Conservation (phyloP, 805 yeast species). For the Hanseniaspora valbyensis region DNA sequence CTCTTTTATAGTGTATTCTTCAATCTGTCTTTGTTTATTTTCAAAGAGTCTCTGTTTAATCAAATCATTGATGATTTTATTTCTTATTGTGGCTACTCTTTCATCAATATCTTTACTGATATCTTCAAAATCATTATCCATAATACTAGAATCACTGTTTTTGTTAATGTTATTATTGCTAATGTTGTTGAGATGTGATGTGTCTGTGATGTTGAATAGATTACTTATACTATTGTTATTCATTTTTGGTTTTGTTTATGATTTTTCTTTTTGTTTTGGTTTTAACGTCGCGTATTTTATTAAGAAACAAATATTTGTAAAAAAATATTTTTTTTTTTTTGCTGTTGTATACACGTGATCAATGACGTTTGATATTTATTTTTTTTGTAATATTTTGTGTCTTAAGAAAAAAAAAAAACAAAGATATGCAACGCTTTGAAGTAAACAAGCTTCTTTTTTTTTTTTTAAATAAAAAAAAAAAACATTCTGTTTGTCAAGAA, state of each 20-base stretch:
- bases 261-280: not conserved
- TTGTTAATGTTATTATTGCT: not conserved
- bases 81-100: conserved; percentile 1
- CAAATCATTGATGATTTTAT: conserved; percentile 10
- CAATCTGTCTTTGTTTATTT: conserved; percentile 1
- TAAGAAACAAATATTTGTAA: too few species aligned
- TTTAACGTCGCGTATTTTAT: too few species aligned
- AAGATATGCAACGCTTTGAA: too few species aligned
- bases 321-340: too few species aligned
- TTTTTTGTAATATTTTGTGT: too few species aligned
- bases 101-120: conserved; percentile 11
- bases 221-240: not conserved
- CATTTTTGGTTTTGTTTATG: not conserved
- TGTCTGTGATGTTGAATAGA: not conserved
- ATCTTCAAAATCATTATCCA: conserved; percentile 12
- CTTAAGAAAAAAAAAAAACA: too few species aligned
- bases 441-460: too few species aligned
- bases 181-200: not conserved
- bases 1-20: not conserved
- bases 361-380: too few species aligned
- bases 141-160: not conserved
- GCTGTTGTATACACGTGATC: too few species aligned
- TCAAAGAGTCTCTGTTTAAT: conserved; percentile 6
- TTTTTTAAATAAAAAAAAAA: too few species aligned
- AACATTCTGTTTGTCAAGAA: too few species aligned